Conservation (phyloP, 1,284 basidiomycete species). For the Fomitopsis pinicola region DNA sequence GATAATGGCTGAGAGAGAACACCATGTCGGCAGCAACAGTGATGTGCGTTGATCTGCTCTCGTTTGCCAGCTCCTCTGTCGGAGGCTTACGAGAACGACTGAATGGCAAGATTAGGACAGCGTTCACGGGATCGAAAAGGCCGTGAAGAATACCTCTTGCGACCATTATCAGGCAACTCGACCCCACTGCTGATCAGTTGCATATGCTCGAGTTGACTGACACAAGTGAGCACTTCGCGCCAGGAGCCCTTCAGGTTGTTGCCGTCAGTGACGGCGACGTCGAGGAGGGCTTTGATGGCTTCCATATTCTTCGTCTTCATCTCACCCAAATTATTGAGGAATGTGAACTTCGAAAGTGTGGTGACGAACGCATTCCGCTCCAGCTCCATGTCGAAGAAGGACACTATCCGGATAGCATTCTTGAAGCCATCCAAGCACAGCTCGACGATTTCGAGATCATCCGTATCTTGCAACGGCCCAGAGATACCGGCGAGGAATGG, state of each 20-base stretch:
- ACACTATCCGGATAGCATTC: slow-evolving; percentile 88
- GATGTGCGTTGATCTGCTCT: slow-evolving; percentile 96
- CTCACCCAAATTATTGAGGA: slow-evolving; percentile 93
- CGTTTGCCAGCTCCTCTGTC: slow-evolving; percentile 93
- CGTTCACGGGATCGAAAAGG: neutral
- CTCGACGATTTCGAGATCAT: slow-evolving; percentile 87
- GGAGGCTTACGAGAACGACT: slow-evolving; percentile 66
- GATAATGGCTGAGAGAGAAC: slow-evolving; percentile 91
- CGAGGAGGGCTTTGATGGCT: slow-evolving; percentile 90
- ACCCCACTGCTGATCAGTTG: slow-evolving; percentile 88
- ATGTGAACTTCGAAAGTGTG: slow-evolving; percentile 96
- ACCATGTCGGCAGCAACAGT: slow-evolving; percentile 99
- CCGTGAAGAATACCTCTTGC: slow-evolving; percentile 62
- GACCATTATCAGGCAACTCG: slow-evolving; percentile 74
- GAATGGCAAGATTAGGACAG: neutral
- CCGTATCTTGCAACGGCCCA: slow-evolving; percentile 87
- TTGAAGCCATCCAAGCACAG: slow-evolving; percentile 95
- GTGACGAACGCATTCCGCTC: slow-evolving; percentile 96
- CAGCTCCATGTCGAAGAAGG: slow-evolving; percentile 92
- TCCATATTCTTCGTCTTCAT: slow-evolving; percentile 99
- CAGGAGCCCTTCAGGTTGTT: slow-evolving; percentile 94
- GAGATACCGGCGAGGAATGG: slow-evolving; percentile 92
- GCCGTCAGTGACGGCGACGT: slow-evolving; percentile 91
- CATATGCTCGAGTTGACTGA: slow-evolving; percentile 97
- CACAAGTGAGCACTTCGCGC: slow-evolving; percentile 93